phyloP scores from a whole-genome alignment of 331 rosid species.

The Rhamnella rubrinervis region DNA sequence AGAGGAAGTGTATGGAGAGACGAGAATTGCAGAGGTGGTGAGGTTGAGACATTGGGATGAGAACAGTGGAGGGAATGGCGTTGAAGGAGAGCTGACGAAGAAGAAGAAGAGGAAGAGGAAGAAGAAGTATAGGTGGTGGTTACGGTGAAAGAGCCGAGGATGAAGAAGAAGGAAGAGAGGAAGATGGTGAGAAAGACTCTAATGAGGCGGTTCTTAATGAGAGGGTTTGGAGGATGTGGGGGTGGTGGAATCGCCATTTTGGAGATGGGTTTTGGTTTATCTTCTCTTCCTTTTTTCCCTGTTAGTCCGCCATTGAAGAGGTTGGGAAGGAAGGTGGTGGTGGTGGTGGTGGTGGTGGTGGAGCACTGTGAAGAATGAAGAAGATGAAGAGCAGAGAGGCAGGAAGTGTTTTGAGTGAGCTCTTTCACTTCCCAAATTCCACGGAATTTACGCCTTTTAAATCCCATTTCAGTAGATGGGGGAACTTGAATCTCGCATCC shows the following conservation, averaged over 20 bases:
- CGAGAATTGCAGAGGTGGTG: background rate
- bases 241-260: background rate
- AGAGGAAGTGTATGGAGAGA: constrained; percentile 23
- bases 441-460: too few species aligned
- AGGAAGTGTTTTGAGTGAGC: too few species aligned
- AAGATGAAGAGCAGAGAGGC: too few species aligned
- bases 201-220: background rate
- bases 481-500: too few species aligned
- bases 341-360: too few species aligned
- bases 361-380: too few species aligned
- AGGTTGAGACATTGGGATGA: background rate
- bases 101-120: background rate
- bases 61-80: background rate
- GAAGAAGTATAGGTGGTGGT: background rate
- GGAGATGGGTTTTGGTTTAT: too few species aligned
- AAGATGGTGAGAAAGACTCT: background rate
- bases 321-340: too few species aligned
- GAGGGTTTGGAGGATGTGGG: background rate
- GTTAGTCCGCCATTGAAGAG: too few species aligned
- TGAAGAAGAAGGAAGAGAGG: background rate
- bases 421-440: too few species aligned
- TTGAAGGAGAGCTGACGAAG: background rate
- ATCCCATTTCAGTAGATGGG: too few species aligned
- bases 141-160: background rate
- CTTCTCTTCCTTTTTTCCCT: too few species aligned